Conservation (phyloP, 2,329 filamentous ascomycete genomes). For the Coleophoma crateriformis region DNA sequence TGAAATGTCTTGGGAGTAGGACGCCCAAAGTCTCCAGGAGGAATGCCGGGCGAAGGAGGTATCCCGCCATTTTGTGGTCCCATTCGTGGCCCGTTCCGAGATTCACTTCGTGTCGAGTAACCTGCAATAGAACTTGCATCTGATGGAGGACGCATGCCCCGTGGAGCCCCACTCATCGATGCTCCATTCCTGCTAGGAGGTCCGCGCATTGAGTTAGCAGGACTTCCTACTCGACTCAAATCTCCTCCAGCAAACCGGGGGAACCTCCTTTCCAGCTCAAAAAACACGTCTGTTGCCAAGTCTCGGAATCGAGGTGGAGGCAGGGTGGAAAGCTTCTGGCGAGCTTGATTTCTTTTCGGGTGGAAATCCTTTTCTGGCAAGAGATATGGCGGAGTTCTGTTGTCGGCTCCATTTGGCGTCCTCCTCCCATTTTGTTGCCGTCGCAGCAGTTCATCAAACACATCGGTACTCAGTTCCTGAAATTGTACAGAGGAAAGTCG, state of each 20-base stretch:
- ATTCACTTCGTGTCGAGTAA: conserved; percentile 31
- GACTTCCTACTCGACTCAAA: conserved; percentile 63
- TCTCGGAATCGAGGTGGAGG: conserved; percentile 84
- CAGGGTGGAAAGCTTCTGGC: conserved; percentile 87
- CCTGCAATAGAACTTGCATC: conserved; percentile 50
- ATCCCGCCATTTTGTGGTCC: conserved; percentile 38
- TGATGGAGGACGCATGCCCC: conserved; percentile 39
- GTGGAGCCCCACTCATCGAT: conserved; percentile 52
- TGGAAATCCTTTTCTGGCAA: conserved; percentile 87
- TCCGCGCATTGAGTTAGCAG: conserved; percentile 53
- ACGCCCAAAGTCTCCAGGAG: conserved; percentile 62
- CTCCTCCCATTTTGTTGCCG: conserved; percentile 65
- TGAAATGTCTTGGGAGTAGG: conserved; percentile 87
- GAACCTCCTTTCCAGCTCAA: conserved; percentile 85
- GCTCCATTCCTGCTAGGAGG: conserved; percentile 52
- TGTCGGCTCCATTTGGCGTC: conserved; percentile 44
- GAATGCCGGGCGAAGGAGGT: conserved; percentile 53
- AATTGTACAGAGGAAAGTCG: conserved; percentile 89
- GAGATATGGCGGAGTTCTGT: conserved; percentile 57
- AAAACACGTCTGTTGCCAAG: conserved; percentile 92
- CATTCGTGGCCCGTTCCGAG: conserved; percentile 24
- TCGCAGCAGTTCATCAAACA: conserved; percentile 89
- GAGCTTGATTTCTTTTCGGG: conserved; percentile 95
- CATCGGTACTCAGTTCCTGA: conserved; percentile 94
- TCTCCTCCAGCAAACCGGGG: conserved; percentile 71